These are phyloP conservation scores for Brassica balearica DNA, from an alignment of 441 rosid species.

Conservation along the genomic window DNA sequence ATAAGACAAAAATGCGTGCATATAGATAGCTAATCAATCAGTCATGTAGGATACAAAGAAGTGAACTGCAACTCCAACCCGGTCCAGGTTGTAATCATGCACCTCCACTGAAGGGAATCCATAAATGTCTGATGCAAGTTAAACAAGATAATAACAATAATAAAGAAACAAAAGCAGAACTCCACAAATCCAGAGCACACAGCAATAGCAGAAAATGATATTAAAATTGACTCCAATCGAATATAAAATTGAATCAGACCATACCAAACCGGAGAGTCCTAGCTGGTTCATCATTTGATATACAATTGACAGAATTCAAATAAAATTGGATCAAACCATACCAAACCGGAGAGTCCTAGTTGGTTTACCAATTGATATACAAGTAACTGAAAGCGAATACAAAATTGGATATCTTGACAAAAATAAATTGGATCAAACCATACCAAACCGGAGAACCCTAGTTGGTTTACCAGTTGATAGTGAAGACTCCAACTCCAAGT, in stretches of 20 bases:
- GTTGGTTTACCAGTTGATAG: neutral
- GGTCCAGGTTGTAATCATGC: slow-evolving; percentile 58
- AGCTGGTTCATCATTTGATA: too few species aligned
- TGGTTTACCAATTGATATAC: too few species aligned
- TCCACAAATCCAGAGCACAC: slow-evolving; percentile 22
- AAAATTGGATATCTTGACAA: too few species aligned
- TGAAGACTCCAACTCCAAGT: neutral
- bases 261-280: too few species aligned
- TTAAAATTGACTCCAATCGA: neutral
- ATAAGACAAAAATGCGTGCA: slow-evolving; percentile 20
- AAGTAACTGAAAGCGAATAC: neutral
- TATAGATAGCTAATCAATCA: slow-evolving; percentile 32
- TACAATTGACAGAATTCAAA: neutral
- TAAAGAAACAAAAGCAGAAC: slow-evolving; percentile 27
- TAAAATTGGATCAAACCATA: neutral
- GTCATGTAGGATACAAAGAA: slow-evolving; percentile 63
- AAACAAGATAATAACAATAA: slow-evolving; percentile 54
- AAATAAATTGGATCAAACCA: neutral
- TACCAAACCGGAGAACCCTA: neutral
- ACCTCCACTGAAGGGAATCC: slow-evolving; percentile 59
- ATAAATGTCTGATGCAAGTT: slow-evolving; percentile 60
- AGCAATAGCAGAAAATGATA: slow-evolving; percentile 16
- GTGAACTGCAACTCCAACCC: slow-evolving; percentile 52
- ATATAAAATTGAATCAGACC: too few species aligned
- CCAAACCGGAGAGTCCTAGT: too few species aligned